Evolutionary conservation across 805 yeast species (phyloP).

Genomic region (Komagataella mondaviorum): DNA sequence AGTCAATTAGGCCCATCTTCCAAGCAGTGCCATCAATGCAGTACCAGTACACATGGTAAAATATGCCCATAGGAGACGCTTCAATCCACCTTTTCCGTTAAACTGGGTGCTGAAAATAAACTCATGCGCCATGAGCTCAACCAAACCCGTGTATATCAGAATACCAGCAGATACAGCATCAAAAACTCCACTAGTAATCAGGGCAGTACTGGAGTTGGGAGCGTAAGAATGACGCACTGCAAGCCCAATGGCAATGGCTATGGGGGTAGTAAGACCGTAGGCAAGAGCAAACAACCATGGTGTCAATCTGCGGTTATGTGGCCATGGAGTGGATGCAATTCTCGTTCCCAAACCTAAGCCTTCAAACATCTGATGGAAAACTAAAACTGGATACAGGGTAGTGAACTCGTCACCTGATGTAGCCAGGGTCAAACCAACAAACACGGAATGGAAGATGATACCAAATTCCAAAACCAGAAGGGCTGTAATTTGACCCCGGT

Average conservation of each 20-base stretch:
- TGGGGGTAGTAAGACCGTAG: conserved; percentile 52
- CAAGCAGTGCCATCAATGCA: conserved; percentile 61
- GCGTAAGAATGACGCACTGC: conserved; percentile 51
- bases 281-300: conserved; percentile 38
- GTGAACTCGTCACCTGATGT: conserved; percentile 51
- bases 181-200: conserved; percentile 47
- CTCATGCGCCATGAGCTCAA: conserved; percentile 66
- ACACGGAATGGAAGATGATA: conserved; percentile 60
- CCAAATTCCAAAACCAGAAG: conserved; percentile 59
- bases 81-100: conserved; percentile 26
- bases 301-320: conserved; percentile 24
- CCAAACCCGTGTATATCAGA: conserved; percentile 57
- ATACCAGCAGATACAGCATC: conserved; percentile 66
- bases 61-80: conserved; percentile 26
- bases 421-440: conserved; percentile 59
- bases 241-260: conserved; percentile 61
- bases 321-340: conserved; percentile 46
- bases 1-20: conserved; percentile 51
- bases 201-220: conserved; percentile 37
- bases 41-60: conserved; percentile 38
- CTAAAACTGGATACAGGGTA: conserved; percentile 48
- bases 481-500: conserved; percentile 21
- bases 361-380: conserved; percentile 70
- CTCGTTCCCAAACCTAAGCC: conserved; percentile 72
- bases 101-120: conserved; percentile 35